Base-by-base conservation (phyloP, 2,329 filamentous ascomycete genomes). In the Myriosclerotinia duriaeana region DNA sequence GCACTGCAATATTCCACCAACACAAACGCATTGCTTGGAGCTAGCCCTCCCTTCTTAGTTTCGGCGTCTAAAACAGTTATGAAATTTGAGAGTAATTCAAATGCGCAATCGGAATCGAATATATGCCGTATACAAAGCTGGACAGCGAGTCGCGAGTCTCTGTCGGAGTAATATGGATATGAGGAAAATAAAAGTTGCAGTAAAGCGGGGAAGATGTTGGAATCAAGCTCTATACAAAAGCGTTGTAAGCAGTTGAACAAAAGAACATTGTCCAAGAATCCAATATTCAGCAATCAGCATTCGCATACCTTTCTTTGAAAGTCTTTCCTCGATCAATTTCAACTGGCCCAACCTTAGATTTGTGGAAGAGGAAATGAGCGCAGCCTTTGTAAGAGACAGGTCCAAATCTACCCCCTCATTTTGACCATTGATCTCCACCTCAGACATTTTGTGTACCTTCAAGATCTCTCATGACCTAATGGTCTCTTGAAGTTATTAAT, bases 1-100 rank as follows among this genome's bases (percentile, higher is more conserved):
- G 94, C 78, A 67, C 89, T 90, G 77, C 88, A 92, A 94, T 94
- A 99, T 78, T 97, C 92, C 17, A 95, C 84, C 72, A 99, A 82
- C 59, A 96, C 92, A 76, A 97, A 96, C 6, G 93, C 91, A 78
- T 88, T 96, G 53, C 85, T 86, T 20, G 90, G 81, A 42, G 94
- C 92, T 73, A 98, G 88, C 69, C 87, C 88, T 22, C 84, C 80
- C 77, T 96, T 97, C 69, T 85, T 83, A 17, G 89, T 86, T 78
- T 99, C 94, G 42, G 83, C 80, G 69, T 88, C 86, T 67, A 97
- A 78, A 60, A 85, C 85, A 53, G 84, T 82, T 54, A 92, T 83
- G 67, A 97, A 85, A 1, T 84, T 81, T 50, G 85, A 80, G 59
- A 95, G 79, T 11, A 80, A 78, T 50, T 87, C 83, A 40, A 83